Base-by-base conservation (phyloP, 192 early-diverging fungal species). In the Cladochytrium replicatum region DNA sequence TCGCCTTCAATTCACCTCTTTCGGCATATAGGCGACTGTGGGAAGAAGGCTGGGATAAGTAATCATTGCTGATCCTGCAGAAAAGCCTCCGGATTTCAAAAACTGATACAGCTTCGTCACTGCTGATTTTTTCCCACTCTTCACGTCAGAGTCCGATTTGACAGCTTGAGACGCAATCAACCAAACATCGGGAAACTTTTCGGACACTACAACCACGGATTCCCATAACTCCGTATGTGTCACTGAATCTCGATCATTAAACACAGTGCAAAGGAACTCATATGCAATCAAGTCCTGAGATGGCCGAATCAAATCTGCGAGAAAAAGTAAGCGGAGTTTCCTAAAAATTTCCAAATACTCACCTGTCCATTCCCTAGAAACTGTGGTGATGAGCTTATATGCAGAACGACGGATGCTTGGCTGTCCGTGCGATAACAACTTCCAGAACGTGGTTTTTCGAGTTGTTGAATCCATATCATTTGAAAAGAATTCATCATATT, bases 181-280 rank as follows among this genome's bases (percentile, higher is more conserved):
- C 71, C 71, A 73, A 6, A 61, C 21, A 1, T 43, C 24, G 11
- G 64, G 67, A 23, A 54, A 51, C 0, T 43, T 46, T 45, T 80
- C 86, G 1, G 85, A 88, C 21, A 85, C 66, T 6, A 89, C 50
- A 45, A 95, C 61, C 4, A 95, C 55, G 4, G 94, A 68, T 50
- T 94, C 88, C 90, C 91, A 94, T 58, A 97, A 66, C 21, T 88
- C 86, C 3, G 73, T 63, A 46, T 89, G 85, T 17, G 73, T 82
- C 2, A 71, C 63, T 0, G 70, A 46, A 17, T 90, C 86, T 64
- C 74, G 80, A 45, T 97, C 91, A 0, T 53, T 57, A 58, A 96
- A 88, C 25, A 72, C 78, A 29, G 68, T 66, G 6, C 66, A 55
- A 24, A 85, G 72, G 48, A 92, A 81, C 2, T 58, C 50, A 5